phyloP scores from a whole-genome alignment of 208 protist genomes.

The Acanthamoeba pearcei region DNA sequence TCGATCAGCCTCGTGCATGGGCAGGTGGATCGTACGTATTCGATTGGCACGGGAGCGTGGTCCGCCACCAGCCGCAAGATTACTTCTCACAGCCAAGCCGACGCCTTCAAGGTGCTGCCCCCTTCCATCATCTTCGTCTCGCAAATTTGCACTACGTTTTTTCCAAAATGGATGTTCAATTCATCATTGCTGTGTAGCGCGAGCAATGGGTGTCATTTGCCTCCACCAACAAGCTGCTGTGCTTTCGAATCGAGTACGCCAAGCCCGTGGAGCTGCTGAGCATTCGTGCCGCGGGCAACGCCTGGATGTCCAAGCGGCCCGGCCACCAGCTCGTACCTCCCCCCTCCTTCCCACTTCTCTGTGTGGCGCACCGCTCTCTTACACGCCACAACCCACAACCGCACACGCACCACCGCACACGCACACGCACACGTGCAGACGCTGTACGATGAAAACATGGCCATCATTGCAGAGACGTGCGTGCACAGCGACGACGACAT shows the following conservation, averaged over 20 bases:
- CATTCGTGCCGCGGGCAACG: constrained; percentile 24
- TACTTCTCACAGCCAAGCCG: neutral
- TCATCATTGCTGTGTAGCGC: neutral
- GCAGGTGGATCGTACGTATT: constrained; percentile 38
- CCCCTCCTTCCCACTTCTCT: neutral
- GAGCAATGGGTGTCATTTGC: constrained; percentile 32
- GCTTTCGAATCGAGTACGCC: constrained; percentile 32
- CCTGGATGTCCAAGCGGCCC: constrained; percentile 30
- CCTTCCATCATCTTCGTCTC: neutral
- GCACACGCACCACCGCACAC: too few relatives aligned
- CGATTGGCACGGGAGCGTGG: constrained; percentile 32
- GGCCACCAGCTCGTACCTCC: neutral
- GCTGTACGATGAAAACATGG: constrained; percentile 30
- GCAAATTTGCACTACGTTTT: neutral
- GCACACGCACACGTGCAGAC: neutral
- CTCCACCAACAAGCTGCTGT: constrained; percentile 25
- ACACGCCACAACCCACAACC: neutral
- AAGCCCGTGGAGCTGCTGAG: constrained; percentile 46
- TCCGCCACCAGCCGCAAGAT: constrained; percentile 38
- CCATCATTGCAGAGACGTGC: neutral
- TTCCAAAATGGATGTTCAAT: neutral
- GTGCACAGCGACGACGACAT: constrained; percentile 60
- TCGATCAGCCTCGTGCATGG: constrained; percentile 34
- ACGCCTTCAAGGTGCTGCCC: neutral
- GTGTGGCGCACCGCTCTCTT: neutral